These are phyloP conservation scores for Cokeromyces recurvatus DNA, from an alignment of 371 early-diverging fungal genomes.

Conservation along the genomic window DNA sequence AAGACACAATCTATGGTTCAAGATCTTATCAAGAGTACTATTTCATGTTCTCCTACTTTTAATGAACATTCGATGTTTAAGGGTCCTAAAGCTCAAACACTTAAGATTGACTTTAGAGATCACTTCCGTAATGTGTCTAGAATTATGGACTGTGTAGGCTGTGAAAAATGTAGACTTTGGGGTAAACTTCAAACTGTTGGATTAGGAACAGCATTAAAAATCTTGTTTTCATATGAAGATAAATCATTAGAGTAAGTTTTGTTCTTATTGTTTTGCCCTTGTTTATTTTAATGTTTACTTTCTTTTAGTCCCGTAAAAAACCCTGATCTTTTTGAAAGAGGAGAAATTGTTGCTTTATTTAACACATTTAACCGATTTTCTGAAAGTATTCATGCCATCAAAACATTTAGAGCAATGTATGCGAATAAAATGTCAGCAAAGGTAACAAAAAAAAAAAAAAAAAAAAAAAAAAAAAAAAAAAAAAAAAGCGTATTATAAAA, in stretches of 20 bases:
- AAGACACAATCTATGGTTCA: constrained; percentile 52
- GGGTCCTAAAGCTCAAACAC: constrained; percentile 42
- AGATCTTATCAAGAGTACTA: constrained; percentile 53
- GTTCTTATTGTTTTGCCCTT: not conserved
- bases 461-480: too few species aligned
- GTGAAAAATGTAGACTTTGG: constrained; percentile 98
- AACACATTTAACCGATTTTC: constrained; percentile 89
- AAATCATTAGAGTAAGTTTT: constrained; percentile 49
- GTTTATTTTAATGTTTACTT: too few species aligned
- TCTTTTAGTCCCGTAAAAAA: constrained; percentile 42
- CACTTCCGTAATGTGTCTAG: constrained; percentile 93
- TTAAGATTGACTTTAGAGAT: constrained; percentile 82
- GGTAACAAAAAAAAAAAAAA: constrained; percentile 1
- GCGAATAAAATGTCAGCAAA: constrained; percentile 33
- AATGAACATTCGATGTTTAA: constrained; percentile 84
- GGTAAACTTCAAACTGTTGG: constrained; percentile 88
- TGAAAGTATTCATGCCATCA: constrained; percentile 67
- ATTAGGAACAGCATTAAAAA: constrained; percentile 91
- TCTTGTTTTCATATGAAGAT: constrained; percentile 87
- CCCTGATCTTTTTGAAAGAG: constrained; percentile 61
- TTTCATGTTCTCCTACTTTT: constrained; percentile 74
- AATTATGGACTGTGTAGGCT: constrained; percentile 98
- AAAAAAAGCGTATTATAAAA: too few species aligned
- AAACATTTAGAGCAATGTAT: constrained; percentile 70
- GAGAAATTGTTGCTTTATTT: constrained; percentile 91